phyloP scores from a whole-genome alignment of 2,329 filamentous ascomycete species.

The Cercospora zeina region DNA sequence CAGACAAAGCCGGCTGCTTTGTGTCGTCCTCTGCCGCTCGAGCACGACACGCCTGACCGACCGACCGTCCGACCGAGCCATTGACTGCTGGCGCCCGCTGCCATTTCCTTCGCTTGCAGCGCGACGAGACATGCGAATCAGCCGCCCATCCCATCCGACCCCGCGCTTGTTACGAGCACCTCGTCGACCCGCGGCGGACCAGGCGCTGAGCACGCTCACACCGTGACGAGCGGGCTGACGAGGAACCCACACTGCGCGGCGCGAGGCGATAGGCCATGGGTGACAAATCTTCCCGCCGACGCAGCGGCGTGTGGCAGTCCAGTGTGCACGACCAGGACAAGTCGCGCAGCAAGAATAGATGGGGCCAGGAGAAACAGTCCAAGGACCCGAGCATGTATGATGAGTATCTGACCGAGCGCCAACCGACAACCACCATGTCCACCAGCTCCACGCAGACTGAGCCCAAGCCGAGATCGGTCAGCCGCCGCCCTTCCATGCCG shows the following conservation, averaged over 20 bases:
- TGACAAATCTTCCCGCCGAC: constrained; percentile 25
- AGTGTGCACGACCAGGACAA: constrained; percentile 17
- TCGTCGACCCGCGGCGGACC: neutral
- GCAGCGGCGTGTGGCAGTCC: constrained; percentile 29
- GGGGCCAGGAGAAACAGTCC: constrained; percentile 29
- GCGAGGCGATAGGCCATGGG: constrained; percentile 18
- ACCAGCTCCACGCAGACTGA: constrained; percentile 17
- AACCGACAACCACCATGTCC: constrained; percentile 13
- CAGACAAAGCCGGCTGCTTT: neutral
- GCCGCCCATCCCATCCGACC: neutral
- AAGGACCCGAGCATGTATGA: constrained; percentile 40
- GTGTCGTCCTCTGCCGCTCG: neutral
- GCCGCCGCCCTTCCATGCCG: constrained; percentile 28
- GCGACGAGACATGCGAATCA: constrained; percentile 3
- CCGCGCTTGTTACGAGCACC: constrained; percentile 1
- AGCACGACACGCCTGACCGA: neutral
- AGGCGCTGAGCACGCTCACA: neutral
- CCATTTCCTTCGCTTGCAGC: neutral
- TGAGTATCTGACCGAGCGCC: constrained; percentile 35
- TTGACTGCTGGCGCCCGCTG: neutral
- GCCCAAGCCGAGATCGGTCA: constrained; percentile 11
- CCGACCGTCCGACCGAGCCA: neutral
- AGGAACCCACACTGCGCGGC: neutral
- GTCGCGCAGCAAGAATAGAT: constrained; percentile 21
- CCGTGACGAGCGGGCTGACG: neutral